Percentiles rank a stretch among this genome's conserved stretches.
Evolutionary conservation across 495 filamentous ascomycete genomes (phyloP).

Genomic region (Aspergillus ostianus): DNA sequence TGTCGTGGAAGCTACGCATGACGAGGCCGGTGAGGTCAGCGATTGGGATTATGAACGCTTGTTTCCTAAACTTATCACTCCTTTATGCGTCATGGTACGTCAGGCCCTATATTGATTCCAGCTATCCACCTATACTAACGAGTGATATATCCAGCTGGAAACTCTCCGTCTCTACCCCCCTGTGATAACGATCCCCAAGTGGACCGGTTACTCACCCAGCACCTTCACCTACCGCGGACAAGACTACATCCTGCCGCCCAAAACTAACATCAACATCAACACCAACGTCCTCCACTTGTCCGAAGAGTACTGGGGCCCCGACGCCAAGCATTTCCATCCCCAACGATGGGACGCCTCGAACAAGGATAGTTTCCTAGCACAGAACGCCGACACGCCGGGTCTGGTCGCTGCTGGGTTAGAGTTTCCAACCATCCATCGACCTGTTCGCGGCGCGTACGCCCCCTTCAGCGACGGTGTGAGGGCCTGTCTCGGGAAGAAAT

Average conservation of each 20-base stretch:
- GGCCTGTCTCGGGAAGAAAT: conserved; percentile 68
- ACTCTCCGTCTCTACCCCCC: conserved; percentile 43
- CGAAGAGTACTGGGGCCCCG: conserved; percentile 44
- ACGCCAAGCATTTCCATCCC: conserved; percentile 30
- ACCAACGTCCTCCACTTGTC: conserved; percentile 38
- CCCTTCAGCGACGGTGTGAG: conserved; percentile 73
- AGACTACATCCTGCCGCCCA: conserved; percentile 30
- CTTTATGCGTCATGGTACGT: conserved; percentile 38
- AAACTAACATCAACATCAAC: conserved; percentile 34
- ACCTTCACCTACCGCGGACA: conserved; percentile 21
- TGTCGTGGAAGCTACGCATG: conserved; percentile 28
- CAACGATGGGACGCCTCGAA: conserved; percentile 27
- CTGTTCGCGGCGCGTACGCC: conserved; percentile 62
- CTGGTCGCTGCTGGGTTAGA: conserved; percentile 20
- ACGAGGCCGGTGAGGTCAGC: conserved; percentile 19
- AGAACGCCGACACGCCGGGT: conserved; percentile 13
- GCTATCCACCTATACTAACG: background rate
- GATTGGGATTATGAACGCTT: conserved; percentile 37
- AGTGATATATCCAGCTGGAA: conserved; percentile 30
- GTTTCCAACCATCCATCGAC: conserved; percentile 49
- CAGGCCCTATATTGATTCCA: background rate
- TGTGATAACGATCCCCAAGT: conserved; percentile 36
- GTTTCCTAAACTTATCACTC: conserved; percentile 36
- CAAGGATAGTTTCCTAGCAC: conserved; percentile 19
- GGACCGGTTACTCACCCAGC: conserved; percentile 21